Base-by-base conservation (phyloP, 2,329 filamentous ascomycete species). In the Sclerotinia sclerotiorum region DNA sequence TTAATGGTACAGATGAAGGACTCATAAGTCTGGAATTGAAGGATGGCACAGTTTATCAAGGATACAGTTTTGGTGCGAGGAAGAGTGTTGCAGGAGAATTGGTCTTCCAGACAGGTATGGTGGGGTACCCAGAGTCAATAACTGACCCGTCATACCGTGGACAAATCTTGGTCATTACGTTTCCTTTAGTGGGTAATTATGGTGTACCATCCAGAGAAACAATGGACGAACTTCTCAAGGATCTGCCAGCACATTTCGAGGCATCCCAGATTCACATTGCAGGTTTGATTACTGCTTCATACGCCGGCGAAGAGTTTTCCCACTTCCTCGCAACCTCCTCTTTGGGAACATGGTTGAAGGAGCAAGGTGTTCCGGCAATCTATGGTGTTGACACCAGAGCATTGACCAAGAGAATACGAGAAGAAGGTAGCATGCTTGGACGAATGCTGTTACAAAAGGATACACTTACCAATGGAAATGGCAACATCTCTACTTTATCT, bases 51-150 rank as follows among this genome's bases (percentile, higher is more conserved):
- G 87, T 93, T 78, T 97, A 93, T 84, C 92, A 96, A 79, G 95
- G 95, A 75, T 93, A 92, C 84, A 97, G 93, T 86, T 99, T 99
- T 79, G 95, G 95, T 81, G 94, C 94, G 72, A 86, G 92, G 78
- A 97, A 94, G 86, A 97, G 92, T 83, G 88, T 96, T 77, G 91
- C 94, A 73, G 95, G 95, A 80, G 95, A 99, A 85, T 85, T 99
- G 79, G 95, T 99, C 82, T 99, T 99, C 84, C 94, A 98, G 86
- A 99, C 95, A 69, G 95, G 95, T 81, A 97, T 98, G 94, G 95
- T 98, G 75, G 95, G 95, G 78, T 99, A 99, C 80, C 94, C 95
- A 54, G 95, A 99, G 84, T 96, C 90, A 60, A 85, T 95, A 75
- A 94, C 92, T 70, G 92, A 95, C 78, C 92, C 92, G 73, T 94